These are phyloP conservation scores for Picea glauca DNA, from an alignment of 75 land plant species.

Conservation along the genomic window DNA sequence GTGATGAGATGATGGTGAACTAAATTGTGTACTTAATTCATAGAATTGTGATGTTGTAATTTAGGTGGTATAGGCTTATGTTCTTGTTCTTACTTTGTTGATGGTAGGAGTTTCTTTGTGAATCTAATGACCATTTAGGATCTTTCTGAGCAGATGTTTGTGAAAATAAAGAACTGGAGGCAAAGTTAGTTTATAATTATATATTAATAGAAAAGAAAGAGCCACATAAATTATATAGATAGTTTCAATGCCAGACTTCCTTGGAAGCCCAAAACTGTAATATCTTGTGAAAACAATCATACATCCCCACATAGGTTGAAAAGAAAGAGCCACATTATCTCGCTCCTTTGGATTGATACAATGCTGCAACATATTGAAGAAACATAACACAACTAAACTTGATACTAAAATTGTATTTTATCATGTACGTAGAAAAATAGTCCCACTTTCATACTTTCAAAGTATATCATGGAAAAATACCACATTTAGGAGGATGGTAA, in stretches of 20 bases:
- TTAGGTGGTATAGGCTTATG: neutral
- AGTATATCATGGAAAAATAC: too few species aligned
- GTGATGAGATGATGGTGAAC: conserved; percentile 17
- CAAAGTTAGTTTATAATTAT: neutral
- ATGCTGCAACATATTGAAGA: conserved; percentile 64
- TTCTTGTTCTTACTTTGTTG: conserved; percentile 31
- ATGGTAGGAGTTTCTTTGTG: conserved; percentile 12
- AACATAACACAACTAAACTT: neutral
- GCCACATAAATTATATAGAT: conserved; percentile 22
- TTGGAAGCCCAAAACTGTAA: too few species aligned
- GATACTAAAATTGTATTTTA: too few species aligned
- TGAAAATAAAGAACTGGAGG: conserved; percentile 4
- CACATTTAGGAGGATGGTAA: too few species aligned
- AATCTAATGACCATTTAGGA: conserved; percentile 60
- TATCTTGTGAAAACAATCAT: too few species aligned
- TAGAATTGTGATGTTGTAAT: conserved; percentile 14
- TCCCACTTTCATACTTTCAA: neutral
- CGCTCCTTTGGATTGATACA: conserved; percentile 69
- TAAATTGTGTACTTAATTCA: conserved; percentile 15
- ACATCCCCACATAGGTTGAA: too few species aligned
- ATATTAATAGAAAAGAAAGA: neutral
- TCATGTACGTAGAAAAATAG: too few species aligned
- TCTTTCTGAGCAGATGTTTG: conserved; percentile 13
- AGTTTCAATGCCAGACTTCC: conserved; percentile 70
- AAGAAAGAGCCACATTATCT: conserved; percentile 90